Evolutionary conservation across 2,329 filamentous ascomycete species (phyloP).

Genomic region (Aspergillus brunneoviolaceus): DNA sequence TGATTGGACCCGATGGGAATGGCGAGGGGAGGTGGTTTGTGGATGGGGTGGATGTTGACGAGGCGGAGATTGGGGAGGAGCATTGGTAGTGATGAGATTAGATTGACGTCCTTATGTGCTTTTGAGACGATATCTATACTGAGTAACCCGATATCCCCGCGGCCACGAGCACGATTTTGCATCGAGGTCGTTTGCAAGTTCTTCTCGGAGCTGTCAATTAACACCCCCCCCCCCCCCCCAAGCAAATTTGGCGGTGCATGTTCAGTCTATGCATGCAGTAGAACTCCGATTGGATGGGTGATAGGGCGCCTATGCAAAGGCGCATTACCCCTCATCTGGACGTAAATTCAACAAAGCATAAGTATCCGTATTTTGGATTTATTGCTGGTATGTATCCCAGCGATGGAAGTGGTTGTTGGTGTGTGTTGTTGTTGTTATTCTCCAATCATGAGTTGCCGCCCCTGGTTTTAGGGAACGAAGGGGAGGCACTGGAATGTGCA

Average conservation of each 20-base stretch:
- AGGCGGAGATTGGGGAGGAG: conserved; percentile 34
- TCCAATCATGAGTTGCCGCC: background rate
- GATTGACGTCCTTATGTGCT: too few relatives aligned
- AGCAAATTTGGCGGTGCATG: background rate
- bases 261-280: background rate
- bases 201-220: background rate
- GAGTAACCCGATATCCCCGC: background rate
- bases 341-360: background rate
- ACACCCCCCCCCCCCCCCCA: background rate
- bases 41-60: conserved; percentile 44
- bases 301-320: background rate
- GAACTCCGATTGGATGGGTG: background rate
- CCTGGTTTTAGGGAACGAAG: conserved; percentile 4
- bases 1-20: conserved; percentile 44
- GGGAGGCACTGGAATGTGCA: background rate
- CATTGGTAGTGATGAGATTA: conserved; percentile 31
- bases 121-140: too few relatives aligned
- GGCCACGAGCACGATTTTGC: background rate
- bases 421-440: background rate
- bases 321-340: background rate
- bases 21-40: conserved; percentile 47
- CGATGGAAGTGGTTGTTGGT: too few relatives aligned
- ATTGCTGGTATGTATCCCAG: background rate
- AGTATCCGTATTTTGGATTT: background rate
- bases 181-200: background rate